Base-by-base conservation (phyloP, 1,139 yeast species). In the Yamadazyma conglobata region DNA sequence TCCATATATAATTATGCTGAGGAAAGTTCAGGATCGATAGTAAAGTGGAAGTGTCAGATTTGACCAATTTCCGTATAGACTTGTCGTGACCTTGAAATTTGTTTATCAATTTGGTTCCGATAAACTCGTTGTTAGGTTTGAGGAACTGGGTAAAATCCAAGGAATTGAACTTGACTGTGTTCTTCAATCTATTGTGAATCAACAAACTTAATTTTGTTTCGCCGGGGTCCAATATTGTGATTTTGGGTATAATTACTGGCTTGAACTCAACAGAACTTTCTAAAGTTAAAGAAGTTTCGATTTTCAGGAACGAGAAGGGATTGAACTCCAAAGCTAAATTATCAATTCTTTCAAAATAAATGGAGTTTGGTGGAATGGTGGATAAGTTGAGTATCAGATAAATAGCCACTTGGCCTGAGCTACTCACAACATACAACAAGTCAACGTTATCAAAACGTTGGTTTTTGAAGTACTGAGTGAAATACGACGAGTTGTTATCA, bases 51-150 rank as follows among this genome's bases (percentile, higher is more conserved):
- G 60, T 52, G 14, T 52, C 54, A 6, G 48, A 47, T 45, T 88
- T 75, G 11, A 75, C 60, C 1, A 89, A 54, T 32, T 68, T 70
- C 42, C 77, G 75, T 13, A 89, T 79, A 0, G 96, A 83, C 50
- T 87, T 88, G 32, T 78, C 72, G 47, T 87, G 96, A 1, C 97
- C 97, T 5, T 93, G 88, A 34, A 80, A 73, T 45, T 82, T 80
- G 44, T 75, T 53, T 5, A 51, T 26, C 17, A 65, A 46, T 13
- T 35, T 36, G 0, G 50, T 31, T 2, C 49, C 53, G 13, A 52
- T 28, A 4, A 26, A 25, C 4, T 31, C 12, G 6, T 37, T 13
- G 12, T 34, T 19, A 3, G 40, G 24, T 11, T 28, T 26, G 5
- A 41, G 19, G 2, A 52, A 22, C 11, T 35, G 30, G 9, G 31